Base-by-base conservation (phyloP, 129 eudicot species). In the Flaveria sonorensis region DNA sequence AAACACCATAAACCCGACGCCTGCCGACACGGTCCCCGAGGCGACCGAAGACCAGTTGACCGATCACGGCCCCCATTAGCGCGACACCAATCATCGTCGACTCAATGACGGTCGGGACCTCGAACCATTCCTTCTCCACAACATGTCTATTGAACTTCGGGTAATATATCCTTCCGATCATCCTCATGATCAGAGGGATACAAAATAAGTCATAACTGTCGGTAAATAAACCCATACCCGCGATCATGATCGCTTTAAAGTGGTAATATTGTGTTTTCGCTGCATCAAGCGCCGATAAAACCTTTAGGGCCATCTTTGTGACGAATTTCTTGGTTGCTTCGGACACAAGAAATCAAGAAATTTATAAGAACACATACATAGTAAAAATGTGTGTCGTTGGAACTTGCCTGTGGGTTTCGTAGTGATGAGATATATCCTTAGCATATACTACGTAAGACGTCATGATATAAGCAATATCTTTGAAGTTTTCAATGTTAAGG, bases 171-270 rank as follows among this genome's bases (percentile, higher is more conserved):
- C 83, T 72, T 52, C 83, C 83, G 14, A 87, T 60, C 66, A 87
- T 76, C 13, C 66, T 55, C 84, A 83, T 78, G 80, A 83, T 66
- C 0, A 85, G 84, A 65, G 87, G 84, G 74, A 87, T 74, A 52
- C 86, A 87, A 56, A 87, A 87, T 53, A 87, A 71, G 52, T 87
- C 88, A 72, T 87, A 87, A 16, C 88, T 84, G 21, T 87, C 91
- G 4, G 82, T 81, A 48, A 87, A 87, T 14, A 87, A 79, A 19
- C 91, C 91, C 91, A 87, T 84, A 14, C 88, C 91, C 10, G 91
- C 91, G 30, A 87, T 75, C 20, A 79, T 76, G 16, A 84, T 87
- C 0, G 91, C 91, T 73, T 84, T 87, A 76, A 87, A 87, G 61
- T 84, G 91, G 73, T 84, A 87, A 78, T 72, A 84, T 15, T 87